Conservation (phyloP, 148 eudicot genomes). For the Amaranthus hypochondriacus region DNA sequence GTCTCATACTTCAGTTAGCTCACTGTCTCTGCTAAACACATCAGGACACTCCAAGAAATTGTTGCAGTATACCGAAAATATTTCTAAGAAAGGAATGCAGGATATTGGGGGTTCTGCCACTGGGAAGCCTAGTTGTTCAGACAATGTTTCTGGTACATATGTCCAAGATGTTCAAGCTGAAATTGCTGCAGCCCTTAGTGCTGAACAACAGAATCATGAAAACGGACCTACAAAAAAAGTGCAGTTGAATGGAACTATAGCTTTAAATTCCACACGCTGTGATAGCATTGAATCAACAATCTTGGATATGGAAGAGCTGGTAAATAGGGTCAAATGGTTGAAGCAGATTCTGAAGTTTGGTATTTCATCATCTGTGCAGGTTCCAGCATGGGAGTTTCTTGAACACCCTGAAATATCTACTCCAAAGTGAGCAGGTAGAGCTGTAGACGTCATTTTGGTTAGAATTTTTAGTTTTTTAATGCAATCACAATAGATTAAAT, state of each 20-base stretch:
- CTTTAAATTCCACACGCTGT: slow-evolving; percentile 36
- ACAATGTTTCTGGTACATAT: slow-evolving; percentile 36
- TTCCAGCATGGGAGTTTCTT: slow-evolving; percentile 50
- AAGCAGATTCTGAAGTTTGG: slow-evolving; percentile 42
- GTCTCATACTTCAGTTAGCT: slow-evolving; percentile 35
- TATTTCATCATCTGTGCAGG: slow-evolving; percentile 28
- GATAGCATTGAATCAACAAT: slow-evolving; percentile 51
- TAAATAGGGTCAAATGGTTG: slow-evolving; percentile 59
- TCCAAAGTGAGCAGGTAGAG: slow-evolving; percentile 30
- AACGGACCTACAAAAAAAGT: slow-evolving; percentile 27
- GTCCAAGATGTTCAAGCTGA: slow-evolving; percentile 32
- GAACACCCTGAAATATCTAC: slow-evolving; percentile 32
- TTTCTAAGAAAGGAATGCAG: slow-evolving; percentile 20
- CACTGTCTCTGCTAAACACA: slow-evolving; percentile 27
- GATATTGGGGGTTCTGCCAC: slow-evolving; percentile 18
- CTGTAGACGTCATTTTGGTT: slow-evolving; percentile 12
- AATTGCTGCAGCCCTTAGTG: slow-evolving; percentile 17
- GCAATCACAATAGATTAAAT: not conserved
- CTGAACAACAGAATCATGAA: slow-evolving; percentile 25
- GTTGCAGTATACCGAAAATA: slow-evolving; percentile 6
- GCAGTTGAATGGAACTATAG: slow-evolving; percentile 26
- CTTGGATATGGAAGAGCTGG: slow-evolving; percentile 61
- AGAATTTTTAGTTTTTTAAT: slow-evolving; percentile 6
- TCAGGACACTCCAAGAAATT: slow-evolving; percentile 17
- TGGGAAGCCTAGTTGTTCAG: slow-evolving; percentile 35